Evolutionary conservation across 2,329 filamentous ascomycete genomes (phyloP), one percentile per base, ranked within the genome.

Genomic region (Huntiella savannae): DNA sequence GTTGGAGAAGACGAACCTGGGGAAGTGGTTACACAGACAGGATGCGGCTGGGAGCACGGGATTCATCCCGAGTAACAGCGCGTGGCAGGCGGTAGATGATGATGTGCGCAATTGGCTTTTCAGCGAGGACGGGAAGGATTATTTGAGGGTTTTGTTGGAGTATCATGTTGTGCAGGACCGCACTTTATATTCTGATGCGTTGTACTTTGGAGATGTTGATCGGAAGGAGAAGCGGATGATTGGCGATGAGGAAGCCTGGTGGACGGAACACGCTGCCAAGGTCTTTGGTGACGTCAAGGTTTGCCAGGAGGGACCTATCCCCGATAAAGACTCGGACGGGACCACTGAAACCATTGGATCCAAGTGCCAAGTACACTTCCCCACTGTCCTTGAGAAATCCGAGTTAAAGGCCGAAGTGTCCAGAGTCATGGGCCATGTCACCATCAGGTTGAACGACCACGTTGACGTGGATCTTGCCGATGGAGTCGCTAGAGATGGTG

Each of bases 91-190:
- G 53, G 76, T 95, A 1, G 84, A 85, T 0, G 70, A 73, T 1
- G 67, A 60, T 47, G 73, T 79, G 55, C 92, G 88, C 57, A 82
- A 77, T 16, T 95, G 93, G 69, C 68, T 95, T 3, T 95, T 95
- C 69, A 82, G 79, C 49, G 66, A 73, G 22, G 71, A 69, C 45
- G 87, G 87, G 1, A 66, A 71, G 52, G 78, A 78, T 59, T 93
- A 84, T 58, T 71, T 95, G 13, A 75, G 73, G 53, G 83, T 83
- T 0, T 64, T 94, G 40, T 66, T 92, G 12, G 68, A 83, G 63
- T 92, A 92, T 58, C 82, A 88, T 55, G 69, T 87, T 42, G 79
- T 80, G 1, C 70, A 76, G 37, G 75, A 82, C 55, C 70, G 77
- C 49, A 87, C 82, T 0, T 63, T 93, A 0, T 95, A 94, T 66